Evolutionary conservation across 2,329 filamentous ascomycete genomes (phyloP), one percentile per base, ranked within the genome.

Genomic region (Scortechinia acanthostroma): DNA sequence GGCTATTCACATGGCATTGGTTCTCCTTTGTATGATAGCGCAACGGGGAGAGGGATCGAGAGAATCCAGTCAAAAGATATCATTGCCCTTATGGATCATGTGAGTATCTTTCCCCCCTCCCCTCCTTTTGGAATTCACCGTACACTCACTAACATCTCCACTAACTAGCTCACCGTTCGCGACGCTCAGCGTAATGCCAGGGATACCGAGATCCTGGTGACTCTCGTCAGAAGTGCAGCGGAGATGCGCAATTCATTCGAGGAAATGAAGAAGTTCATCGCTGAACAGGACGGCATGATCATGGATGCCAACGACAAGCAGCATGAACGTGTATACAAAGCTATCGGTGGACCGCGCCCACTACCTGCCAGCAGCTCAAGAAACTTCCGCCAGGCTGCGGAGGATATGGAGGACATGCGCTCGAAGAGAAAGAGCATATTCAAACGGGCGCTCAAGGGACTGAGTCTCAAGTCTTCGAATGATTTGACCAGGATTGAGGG

Each of bases 181-280:
- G 81, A 86, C 57, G 81, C 80, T 45, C 81, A 85, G 59, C 77
- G 82, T 42, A 86, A 85, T 62, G 81, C 82, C 43, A 70, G 81
- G 49, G 81, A 86, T 52, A 86, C 82, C 0, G 81, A 86, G 56
- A 85, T 86, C 42, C 61, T 86, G 43, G 77, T 86, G 42, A 84
- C 81, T 2, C 67, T 86, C 21, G 82, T 86, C 17, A 72, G 80
- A 47, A 85, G 78, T 55, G 80, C 81, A 14, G 79, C 81, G 19
- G 81, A 86, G 57, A 86, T 85, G 80, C 79, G 81, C 45, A 82
- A 77, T 49, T 80, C 77, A 2, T 82, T 85, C 51, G 80, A 85
- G 53, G 79, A 83, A 50, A 80, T 86, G 72, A 85, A 82, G 62
- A 76, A 73, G 46, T 83, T 81, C 58, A 80, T 86, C 51, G 71